These are phyloP conservation scores for Penicillium paxilli DNA, from an alignment of 495 filamentous ascomycete genomes.

Conservation along the genomic window DNA sequence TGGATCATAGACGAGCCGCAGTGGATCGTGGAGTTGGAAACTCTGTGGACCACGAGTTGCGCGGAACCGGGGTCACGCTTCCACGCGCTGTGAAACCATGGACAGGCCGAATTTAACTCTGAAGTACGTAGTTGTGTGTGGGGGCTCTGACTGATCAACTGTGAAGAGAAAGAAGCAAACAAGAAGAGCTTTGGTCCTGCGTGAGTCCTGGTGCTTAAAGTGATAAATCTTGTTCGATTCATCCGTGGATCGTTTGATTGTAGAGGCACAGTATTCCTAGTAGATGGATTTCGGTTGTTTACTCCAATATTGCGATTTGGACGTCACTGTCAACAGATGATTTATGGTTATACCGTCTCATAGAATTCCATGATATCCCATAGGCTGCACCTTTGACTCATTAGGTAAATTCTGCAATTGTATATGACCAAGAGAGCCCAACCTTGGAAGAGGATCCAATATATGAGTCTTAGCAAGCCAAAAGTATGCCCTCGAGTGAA, in stretches of 20 bases:
- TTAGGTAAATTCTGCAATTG: not conserved
- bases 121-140: not conserved
- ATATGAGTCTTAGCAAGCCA: too few species aligned
- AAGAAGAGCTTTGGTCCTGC: not conserved
- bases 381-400: constrained; percentile 4
- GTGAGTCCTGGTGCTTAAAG: not conserved
- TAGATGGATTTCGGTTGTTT: not conserved
- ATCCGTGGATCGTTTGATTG: too few species aligned
- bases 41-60: constrained; percentile 22
- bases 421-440: not conserved
- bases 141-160: not conserved
- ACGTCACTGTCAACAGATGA: constrained; percentile 9
- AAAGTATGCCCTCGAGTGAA: too few species aligned
- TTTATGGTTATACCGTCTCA: constrained; percentile 13
- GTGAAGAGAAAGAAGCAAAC: not conserved
- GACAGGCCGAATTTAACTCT: constrained; percentile 4
- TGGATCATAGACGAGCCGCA: constrained; percentile 9
- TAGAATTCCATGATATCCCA: constrained; percentile 17
- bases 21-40: constrained; percentile 15
- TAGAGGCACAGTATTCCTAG: not conserved
- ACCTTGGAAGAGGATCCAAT: too few species aligned
- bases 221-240: not conserved
- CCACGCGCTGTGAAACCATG: constrained; percentile 24
- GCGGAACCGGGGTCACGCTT: constrained; percentile 28
- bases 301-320: constrained; percentile 16